Conservation (phyloP, 805 yeast genomes). For the Pichia gijzeniarum region DNA sequence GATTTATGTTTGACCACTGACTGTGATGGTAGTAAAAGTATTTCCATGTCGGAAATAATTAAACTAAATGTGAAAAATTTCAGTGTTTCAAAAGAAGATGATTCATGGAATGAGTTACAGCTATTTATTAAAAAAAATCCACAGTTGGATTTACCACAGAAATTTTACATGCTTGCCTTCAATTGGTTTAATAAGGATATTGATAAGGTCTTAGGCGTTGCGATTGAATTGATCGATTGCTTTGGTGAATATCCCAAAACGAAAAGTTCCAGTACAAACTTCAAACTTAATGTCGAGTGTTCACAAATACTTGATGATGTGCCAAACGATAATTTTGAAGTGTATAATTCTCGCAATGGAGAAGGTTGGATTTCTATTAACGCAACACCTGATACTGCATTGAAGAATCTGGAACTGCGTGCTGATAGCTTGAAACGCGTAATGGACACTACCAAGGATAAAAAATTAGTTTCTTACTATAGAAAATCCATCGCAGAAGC, state of each 20-base stretch:
- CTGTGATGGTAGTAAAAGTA: no score
- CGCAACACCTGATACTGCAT: neutral
- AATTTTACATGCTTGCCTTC: conserved; percentile 35
- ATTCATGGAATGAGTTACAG: conserved; percentile 27
- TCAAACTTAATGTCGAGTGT: no score
- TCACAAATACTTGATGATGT: no score
- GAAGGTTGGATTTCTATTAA: neutral
- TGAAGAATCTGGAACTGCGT: neutral
- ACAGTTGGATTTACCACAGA: conserved; percentile 32
- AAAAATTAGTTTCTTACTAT: conserved; percentile 4
- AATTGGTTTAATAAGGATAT: conserved; percentile 41
- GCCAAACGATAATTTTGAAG: no score
- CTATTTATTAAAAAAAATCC: conserved; percentile 31
- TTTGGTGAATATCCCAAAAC: neutral
- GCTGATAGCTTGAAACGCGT: neutral
- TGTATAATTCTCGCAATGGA: no score
- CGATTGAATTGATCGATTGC: conserved; percentile 24
- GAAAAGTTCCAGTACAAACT: neutral
- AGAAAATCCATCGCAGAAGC: neutral
- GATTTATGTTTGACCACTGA: no score
- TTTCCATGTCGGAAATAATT: conserved; percentile 4
- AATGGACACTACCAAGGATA: neutral
- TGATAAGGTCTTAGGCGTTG: conserved; percentile 31
- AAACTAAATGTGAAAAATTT: neutral
- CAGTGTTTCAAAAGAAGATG: neutral